phyloP scores from a whole-genome alignment of 495 filamentous ascomycete genomes.

The Penicillium diatomitis region DNA sequence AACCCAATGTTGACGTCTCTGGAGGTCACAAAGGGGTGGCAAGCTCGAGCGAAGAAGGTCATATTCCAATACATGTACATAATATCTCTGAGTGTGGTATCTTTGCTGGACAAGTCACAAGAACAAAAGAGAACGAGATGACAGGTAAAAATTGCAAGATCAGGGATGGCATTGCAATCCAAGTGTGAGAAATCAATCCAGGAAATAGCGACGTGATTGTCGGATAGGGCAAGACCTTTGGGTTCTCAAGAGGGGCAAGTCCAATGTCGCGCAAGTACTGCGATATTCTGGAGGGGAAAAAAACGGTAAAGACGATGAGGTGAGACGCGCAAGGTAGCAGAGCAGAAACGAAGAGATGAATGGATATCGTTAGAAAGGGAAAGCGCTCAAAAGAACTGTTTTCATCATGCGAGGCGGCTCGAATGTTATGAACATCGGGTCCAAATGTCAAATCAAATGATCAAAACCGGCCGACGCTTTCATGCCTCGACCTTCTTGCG shows the following conservation, averaged over 20 bases:
- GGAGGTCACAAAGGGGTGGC: too few species aligned
- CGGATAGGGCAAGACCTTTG: too few species aligned
- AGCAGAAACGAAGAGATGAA: background rate
- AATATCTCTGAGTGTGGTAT: conserved; percentile 21
- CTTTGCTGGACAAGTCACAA: conserved; percentile 13
- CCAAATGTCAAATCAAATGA: conserved; percentile 7
- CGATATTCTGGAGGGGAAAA: too few species aligned
- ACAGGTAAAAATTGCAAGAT: too few species aligned
- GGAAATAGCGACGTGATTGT: too few species aligned
- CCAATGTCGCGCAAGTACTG: background rate
- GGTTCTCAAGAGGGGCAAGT: conserved; percentile 2
- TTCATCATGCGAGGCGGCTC: too few species aligned
- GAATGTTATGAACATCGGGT: too few species aligned
- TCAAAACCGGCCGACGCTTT: conserved; percentile 4
- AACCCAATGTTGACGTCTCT: too few species aligned
- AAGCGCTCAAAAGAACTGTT: conserved; percentile 1
- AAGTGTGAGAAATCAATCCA: too few species aligned
- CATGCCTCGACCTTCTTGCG: conserved; percentile 36
- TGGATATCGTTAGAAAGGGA: conserved; percentile 8
- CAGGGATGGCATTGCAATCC: too few species aligned
- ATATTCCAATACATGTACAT: conserved; percentile 12
- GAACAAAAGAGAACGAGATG: conserved; percentile 1
- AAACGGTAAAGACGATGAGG: too few species aligned
- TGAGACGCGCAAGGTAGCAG: background rate
- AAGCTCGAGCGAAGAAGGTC: too few species aligned